These are phyloP conservation scores for Lipomyces sp. DNA, from an alignment of 805 yeast species.

Conservation along the genomic window DNA sequence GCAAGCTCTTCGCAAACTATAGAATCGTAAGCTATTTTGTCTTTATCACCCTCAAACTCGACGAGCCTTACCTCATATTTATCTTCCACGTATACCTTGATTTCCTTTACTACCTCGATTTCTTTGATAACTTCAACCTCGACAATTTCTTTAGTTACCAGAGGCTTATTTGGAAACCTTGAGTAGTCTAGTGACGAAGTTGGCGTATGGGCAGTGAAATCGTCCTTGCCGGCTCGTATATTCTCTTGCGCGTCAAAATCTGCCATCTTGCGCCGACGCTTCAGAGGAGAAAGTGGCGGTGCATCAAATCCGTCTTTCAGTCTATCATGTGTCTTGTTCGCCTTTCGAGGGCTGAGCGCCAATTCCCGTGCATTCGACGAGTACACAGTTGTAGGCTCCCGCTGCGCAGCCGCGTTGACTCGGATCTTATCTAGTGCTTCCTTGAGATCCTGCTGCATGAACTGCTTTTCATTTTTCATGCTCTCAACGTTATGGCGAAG, in stretches of 20 bases:
- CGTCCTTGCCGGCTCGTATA: neutral
- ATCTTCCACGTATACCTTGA: constrained; percentile 1
- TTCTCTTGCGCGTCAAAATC: neutral
- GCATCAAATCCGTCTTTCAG: constrained; percentile 38
- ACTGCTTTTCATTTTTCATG: constrained; percentile 55
- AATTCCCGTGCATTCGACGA: neutral
- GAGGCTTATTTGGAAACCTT: neutral
- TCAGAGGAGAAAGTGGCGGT: constrained; percentile 16
- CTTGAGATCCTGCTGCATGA: constrained; percentile 49
- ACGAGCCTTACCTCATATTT: constrained; percentile 2
- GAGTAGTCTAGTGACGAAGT: neutral
- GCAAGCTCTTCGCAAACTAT: neutral
- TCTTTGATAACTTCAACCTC: neutral
- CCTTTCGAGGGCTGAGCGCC: constrained; percentile 12
- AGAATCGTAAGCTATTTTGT: neutral
- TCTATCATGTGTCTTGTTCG: constrained; percentile 12
- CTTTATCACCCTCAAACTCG: neutral
- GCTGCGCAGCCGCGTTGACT: constrained; percentile 14
- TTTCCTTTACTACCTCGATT: constrained; percentile 1
- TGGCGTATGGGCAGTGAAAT: too few relatives aligned
- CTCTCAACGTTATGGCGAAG: constrained; percentile 45
- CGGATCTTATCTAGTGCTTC: constrained; percentile 32
- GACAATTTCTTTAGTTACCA: neutral
- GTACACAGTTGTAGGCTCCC: constrained; percentile 1
- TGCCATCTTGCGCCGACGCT: neutral